Percentiles rank a stretch among this genome's conserved stretches.
phyloP scores from a whole-genome alignment of 345 rosid species.

The Psidium guajava region DNA sequence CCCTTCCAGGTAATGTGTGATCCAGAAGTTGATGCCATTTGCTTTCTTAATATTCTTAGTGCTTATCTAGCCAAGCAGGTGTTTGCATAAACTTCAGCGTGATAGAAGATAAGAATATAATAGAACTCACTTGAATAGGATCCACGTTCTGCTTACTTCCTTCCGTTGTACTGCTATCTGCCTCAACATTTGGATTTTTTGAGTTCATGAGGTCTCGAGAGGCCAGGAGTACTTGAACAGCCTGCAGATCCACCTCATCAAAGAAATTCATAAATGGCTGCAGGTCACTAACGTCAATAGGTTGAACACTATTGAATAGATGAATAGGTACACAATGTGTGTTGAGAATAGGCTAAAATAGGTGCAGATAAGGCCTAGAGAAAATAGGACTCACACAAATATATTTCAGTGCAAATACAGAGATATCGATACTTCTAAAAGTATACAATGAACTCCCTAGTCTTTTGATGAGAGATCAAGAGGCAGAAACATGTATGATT shows the following conservation, averaged over 20 bases:
- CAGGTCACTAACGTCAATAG: background rate
- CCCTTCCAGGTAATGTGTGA: background rate
- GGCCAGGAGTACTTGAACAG: conserved; percentile 62
- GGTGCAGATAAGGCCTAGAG: background rate
- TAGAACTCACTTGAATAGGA: conserved; percentile 55
- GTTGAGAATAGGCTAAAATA: background rate
- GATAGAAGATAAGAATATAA: background rate
- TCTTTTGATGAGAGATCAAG: background rate
- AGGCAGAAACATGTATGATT: background rate
- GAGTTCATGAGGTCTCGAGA: conserved; percentile 41
- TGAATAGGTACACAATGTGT: background rate
- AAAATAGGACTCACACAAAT: background rate
- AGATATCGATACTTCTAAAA: background rate
- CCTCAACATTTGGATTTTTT: conserved; percentile 20
- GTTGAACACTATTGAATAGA: background rate
- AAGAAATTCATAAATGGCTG: background rate
- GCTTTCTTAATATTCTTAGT: background rate
- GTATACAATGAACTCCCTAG: background rate
- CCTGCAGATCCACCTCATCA: conserved; percentile 26
- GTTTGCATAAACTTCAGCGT: background rate
- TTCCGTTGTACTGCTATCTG: conserved; percentile 18
- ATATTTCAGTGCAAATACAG: background rate
- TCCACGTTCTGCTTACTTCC: conserved; percentile 29
- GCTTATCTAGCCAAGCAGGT: background rate
- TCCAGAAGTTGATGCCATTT: background rate